A percentile compares a stretch with the other conserved stretches of the same genome.
These are phyloP conservation scores for Chaetothyriales sp. DNA, from an alignment of 2,329 filamentous ascomycete species.

Conservation along the genomic window DNA sequence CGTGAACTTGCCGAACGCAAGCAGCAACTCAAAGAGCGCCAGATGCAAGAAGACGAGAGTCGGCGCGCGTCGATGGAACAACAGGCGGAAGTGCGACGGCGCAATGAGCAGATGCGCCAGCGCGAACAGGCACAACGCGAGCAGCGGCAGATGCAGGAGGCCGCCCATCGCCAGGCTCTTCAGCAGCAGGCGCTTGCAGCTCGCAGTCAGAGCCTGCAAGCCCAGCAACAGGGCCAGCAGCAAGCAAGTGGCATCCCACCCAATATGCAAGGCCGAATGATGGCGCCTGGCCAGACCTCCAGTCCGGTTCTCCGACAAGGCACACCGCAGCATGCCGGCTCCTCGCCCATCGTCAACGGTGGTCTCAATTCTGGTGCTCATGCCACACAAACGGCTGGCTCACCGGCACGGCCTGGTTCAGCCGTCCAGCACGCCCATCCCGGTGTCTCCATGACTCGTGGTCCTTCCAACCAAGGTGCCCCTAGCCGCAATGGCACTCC, in stretches of 20 bases:
- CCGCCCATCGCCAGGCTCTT: conserved; percentile 27
- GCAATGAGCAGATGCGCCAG: conserved; percentile 26
- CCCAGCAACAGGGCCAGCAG: conserved; percentile 25
- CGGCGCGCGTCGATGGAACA: conserved; percentile 35
- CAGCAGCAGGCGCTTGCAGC: conserved; percentile 24
- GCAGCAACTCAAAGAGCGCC: conserved; percentile 33
- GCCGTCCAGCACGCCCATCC: conserved; percentile 34
- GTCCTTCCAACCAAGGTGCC: conserved; percentile 31
- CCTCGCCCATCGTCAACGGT: conserved; percentile 30
- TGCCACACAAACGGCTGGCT: conserved; percentile 32
- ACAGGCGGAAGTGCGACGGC: conserved; percentile 34
- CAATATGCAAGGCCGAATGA: conserved; percentile 24
- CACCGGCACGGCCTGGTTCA: conserved; percentile 30
- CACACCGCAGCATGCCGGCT: conserved; percentile 28
- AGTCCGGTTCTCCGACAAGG: conserved; percentile 34
- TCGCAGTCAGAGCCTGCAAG: conserved; percentile 1
- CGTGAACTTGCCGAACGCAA: conserved; percentile 57
- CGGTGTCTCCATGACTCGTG: conserved; percentile 30
- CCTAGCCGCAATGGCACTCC: conserved; percentile 33
- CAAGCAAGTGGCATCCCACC: conserved; percentile 33
- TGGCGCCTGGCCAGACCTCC: conserved; percentile 28
- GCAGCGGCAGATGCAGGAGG: conserved; percentile 21
- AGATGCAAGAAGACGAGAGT: conserved; percentile 34
- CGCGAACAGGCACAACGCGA: conserved; percentile 19
- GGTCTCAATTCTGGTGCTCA: conserved; percentile 18